A percentile compares a stretch with the other conserved stretches of the same genome.
phyloP scores from a whole-genome alignment of 495 filamentous ascomycete species.

The Friedmanniomyces simplex region DNA sequence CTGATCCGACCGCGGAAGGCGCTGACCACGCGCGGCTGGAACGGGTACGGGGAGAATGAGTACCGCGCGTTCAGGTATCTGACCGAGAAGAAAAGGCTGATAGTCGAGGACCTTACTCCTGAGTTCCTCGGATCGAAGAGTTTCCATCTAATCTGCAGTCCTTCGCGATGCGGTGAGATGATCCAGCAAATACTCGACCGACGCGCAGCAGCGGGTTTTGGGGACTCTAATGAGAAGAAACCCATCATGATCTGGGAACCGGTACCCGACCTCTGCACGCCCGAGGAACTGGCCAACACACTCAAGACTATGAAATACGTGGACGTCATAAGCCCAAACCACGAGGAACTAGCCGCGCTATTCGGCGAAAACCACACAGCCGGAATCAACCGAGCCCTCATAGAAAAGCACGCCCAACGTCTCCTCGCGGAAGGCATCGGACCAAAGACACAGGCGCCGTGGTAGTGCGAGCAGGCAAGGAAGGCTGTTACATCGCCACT shows the following conservation, averaged over 20 bases:
- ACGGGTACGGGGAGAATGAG: slow-evolving; percentile 57
- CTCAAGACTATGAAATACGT: slow-evolving; percentile 60
- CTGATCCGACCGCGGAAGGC: slow-evolving; percentile 55
- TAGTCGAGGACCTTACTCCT: slow-evolving; percentile 45
- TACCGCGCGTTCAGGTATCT: slow-evolving; percentile 70
- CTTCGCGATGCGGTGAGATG: slow-evolving; percentile 64
- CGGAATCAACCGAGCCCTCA: slow-evolving; percentile 28
- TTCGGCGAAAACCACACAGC: slow-evolving; percentile 37
- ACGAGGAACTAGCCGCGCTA: slow-evolving; percentile 71
- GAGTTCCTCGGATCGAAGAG: slow-evolving; percentile 56
- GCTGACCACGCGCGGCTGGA: slow-evolving; percentile 83
- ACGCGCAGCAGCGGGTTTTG: slow-evolving; percentile 27
- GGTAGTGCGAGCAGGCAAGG: slow-evolving; percentile 47
- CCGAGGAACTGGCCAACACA: slow-evolving; percentile 62
- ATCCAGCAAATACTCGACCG: slow-evolving; percentile 49
- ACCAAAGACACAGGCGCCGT: slow-evolving; percentile 37
- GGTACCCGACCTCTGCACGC: slow-evolving; percentile 75
- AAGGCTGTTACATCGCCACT: slow-evolving; percentile 46
- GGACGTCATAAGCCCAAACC: slow-evolving; percentile 82
- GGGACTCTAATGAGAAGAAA: no score
- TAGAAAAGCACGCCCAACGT: slow-evolving; percentile 47
- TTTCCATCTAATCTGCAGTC: slow-evolving; percentile 82
- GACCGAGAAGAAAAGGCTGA: slow-evolving; percentile 74
- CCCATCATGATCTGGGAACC: slow-evolving; percentile 92
- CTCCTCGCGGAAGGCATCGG: slow-evolving; percentile 48